A percentile compares a stretch with the other conserved stretches of the same genome.
phyloP scores from a whole-genome alignment of 805 yeast species.

The Priceomyces medius region DNA sequence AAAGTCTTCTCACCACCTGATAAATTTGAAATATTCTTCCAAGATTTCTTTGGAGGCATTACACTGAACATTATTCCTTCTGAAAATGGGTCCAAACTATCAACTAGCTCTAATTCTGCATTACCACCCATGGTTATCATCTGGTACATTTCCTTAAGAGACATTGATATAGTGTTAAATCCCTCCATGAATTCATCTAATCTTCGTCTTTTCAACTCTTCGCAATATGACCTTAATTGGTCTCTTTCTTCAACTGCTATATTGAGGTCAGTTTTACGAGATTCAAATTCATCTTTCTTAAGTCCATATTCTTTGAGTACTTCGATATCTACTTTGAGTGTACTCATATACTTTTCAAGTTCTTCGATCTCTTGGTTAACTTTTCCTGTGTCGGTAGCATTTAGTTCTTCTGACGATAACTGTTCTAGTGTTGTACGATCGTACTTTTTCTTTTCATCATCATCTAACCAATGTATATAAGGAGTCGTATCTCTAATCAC shows the following conservation, averaged over 20 bases:
- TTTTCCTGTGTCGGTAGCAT: constrained; percentile 44
- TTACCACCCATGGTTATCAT: constrained; percentile 99
- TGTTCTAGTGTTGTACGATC: constrained; percentile 40
- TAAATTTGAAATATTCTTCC: constrained; percentile 92
- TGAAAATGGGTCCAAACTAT: constrained; percentile 94
- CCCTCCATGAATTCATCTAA: constrained; percentile 93
- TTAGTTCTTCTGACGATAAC: constrained; percentile 52
- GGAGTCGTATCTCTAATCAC: constrained; percentile 55
- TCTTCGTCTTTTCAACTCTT: constrained; percentile 68
- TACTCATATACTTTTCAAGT: constrained; percentile 55
- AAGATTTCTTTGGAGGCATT: constrained; percentile 98
- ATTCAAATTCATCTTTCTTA: constrained; percentile 61
- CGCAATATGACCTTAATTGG: constrained; percentile 55
- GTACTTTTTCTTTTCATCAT: constrained; percentile 35
- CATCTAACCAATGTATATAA: constrained; percentile 50
- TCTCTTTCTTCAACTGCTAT: constrained; percentile 68
- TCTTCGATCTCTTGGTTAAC: constrained; percentile 52
- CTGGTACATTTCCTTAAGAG: constrained; percentile 94
- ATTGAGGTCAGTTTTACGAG: constrained; percentile 65
- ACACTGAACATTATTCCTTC: constrained; percentile 96
- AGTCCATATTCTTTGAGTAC: constrained; percentile 73
- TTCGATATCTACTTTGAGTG: constrained; percentile 66
- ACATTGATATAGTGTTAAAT: constrained; percentile 77
- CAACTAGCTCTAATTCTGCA: constrained; percentile 94
- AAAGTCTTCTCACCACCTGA: constrained; percentile 98